phyloP scores from a whole-genome alignment of 257 asterid genomes.

The Scutellaria barbata region DNA sequence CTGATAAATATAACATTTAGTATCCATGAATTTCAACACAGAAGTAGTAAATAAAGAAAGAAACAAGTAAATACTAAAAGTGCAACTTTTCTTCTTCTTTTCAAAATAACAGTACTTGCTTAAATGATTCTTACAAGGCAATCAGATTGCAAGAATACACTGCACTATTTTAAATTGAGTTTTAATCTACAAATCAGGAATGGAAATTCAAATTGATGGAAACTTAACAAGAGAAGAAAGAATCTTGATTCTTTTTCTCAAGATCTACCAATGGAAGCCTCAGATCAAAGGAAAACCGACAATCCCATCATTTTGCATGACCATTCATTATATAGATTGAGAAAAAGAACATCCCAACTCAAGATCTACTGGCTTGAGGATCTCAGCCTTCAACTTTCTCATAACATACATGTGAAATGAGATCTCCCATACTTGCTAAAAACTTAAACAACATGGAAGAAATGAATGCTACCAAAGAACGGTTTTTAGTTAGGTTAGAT shows the following conservation, averaged over 20 bases:
- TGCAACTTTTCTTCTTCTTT: neutral
- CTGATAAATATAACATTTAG: slow-evolving; percentile 30
- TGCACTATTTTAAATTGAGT: neutral
- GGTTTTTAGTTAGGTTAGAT: slow-evolving; percentile 15
- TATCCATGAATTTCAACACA: neutral
- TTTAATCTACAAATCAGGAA: slow-evolving; percentile 6
- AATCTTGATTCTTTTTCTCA: slow-evolving; percentile 17
- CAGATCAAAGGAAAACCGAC: slow-evolving; percentile 1
- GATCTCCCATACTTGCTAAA: slow-evolving; percentile 3
- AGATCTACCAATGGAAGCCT: slow-evolving; percentile 14
- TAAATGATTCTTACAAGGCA: neutral
- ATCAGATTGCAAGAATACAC: neutral
- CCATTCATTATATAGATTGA: neutral
- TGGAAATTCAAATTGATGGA: neutral
- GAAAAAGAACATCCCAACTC: neutral
- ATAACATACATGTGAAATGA: slow-evolving; percentile 3
- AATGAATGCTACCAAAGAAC: neutral
- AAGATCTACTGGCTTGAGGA: slow-evolving; percentile 5
- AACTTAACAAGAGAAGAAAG: slow-evolving; percentile 3
- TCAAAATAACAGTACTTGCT: neutral
- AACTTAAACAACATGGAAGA: neutral
- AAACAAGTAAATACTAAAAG: neutral
- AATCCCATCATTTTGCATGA: neutral
- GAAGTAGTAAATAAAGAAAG: slow-evolving; percentile 10
- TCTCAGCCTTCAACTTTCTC: neutral